Evolutionary conservation across 768 basidiomycete genomes (phyloP).

Genomic region (Boletellus ananas): DNA sequence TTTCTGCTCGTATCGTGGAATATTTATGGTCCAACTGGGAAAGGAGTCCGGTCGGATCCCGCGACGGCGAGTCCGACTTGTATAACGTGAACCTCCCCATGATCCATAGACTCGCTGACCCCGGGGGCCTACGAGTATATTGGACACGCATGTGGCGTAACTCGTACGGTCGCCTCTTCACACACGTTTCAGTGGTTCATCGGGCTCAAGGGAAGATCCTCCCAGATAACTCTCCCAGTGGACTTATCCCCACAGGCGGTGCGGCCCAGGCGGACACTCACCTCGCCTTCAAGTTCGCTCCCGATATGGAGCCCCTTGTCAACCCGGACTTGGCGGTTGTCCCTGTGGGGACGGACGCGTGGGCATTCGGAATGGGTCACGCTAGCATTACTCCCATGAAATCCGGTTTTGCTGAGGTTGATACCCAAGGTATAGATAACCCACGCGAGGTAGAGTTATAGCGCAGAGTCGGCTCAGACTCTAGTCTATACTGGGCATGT

Average conservation of each 20-base stretch:
- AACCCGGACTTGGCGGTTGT: slow-evolving; percentile 52
- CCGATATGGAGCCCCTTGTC: slow-evolving; percentile 67
- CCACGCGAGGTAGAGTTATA: slow-evolving; percentile 29
- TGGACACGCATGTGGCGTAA: slow-evolving; percentile 89
- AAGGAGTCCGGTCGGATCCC: slow-evolving; percentile 52
- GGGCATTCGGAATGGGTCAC: slow-evolving; percentile 68
- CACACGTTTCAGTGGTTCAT: slow-evolving; percentile 33
- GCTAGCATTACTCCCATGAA: slow-evolving; percentile 77
- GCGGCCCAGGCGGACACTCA: slow-evolving; percentile 23
- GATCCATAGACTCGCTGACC: slow-evolving; percentile 56
- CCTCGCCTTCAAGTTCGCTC: slow-evolving; percentile 73
- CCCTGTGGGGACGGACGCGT: slow-evolving; percentile 79
- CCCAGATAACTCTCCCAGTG: slow-evolving; percentile 36
- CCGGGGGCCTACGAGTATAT: slow-evolving; percentile 59
- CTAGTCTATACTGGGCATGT: not conserved
- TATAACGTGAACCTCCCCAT: slow-evolving; percentile 89
- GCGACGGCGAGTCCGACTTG: slow-evolving; percentile 68
- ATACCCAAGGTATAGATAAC: not conserved
- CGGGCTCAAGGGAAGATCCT: slow-evolving; percentile 24
- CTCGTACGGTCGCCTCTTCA: slow-evolving; percentile 79
- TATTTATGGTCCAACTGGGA: slow-evolving; percentile 88
- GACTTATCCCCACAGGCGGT: not conserved
- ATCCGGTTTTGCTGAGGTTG: slow-evolving; percentile 64
- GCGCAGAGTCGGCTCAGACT: slow-evolving; percentile 39
- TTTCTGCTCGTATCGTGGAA: slow-evolving; percentile 63